Base-by-base conservation (phyloP, 305 asterid genomes). In the Fraxinus paxiana region DNA sequence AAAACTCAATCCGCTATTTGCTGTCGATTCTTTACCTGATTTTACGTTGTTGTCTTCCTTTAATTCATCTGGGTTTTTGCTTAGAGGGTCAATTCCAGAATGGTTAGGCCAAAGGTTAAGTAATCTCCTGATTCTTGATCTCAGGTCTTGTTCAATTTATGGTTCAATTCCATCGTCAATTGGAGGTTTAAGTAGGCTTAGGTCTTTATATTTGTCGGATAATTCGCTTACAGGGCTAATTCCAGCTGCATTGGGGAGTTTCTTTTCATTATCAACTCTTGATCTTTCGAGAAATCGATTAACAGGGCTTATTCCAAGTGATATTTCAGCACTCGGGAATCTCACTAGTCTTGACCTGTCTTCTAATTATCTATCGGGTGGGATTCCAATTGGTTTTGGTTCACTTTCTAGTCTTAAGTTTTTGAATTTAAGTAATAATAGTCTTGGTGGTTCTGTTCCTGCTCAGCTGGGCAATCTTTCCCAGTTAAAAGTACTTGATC, bases 261-360 rank as follows among this genome's bases (percentile, higher is more conserved):
- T 87, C 20, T 30, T n/a, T 37, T 82, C 87, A 0, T 71, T 87
- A 12, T 81, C 88, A 2, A 77, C 76, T 72, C 86, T 87, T 41
- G 84, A 87, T 87, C 86, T 87, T 69, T 88, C 91, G 1, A 81
- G 71, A 24, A 89, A 89, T 78, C 77, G 65, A 6, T 82, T 89
- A 33, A 86, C 91, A 17, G 92, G 92, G 48, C 83, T 67, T 18
- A 88, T 89, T 51, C 88, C 92, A 5, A 67, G 4, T 12, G 85
- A 83, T 74, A 17, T 89, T 81, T 83, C 88, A 6, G 51, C 83
- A 20, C 87, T 89, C 46, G 22, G 61, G 51, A 92, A 92, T 85
- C 92, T 93, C 8, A 87, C 83, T 51, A 5, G 22, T 20, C 94
- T 94, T 48, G 91, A 91, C 79, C 79, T 94, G 35, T 94, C 97